A percentile compares a stretch with the other conserved stretches of the same genome.
These are phyloP conservation scores for Heterobasidion occidentale DNA, from an alignment of 1,284 basidiomycete species.

Conservation along the genomic window DNA sequence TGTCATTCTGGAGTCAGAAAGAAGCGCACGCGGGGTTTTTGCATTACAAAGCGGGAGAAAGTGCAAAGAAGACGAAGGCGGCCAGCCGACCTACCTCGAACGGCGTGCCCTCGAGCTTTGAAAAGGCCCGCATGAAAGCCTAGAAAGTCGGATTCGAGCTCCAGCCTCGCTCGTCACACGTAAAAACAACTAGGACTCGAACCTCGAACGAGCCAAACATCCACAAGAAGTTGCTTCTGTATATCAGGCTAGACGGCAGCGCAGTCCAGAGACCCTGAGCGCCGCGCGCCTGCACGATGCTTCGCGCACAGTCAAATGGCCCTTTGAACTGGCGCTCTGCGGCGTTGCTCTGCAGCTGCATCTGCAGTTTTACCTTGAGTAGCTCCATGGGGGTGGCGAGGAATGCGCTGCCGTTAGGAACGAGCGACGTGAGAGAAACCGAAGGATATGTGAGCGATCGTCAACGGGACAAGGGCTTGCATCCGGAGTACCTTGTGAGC, in stretches of 20 bases:
- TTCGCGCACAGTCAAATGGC: constrained; percentile 51
- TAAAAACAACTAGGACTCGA: constrained; percentile 1
- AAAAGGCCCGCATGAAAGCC: constrained; percentile 53
- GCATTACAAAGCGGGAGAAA: too few relatives aligned
- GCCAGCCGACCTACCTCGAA: constrained; percentile 34
- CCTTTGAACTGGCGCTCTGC: constrained; percentile 56
- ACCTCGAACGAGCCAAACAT: constrained; percentile 64
- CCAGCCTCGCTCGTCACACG: neutral
- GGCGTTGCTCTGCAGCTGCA: constrained; percentile 54
- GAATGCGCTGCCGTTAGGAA: constrained; percentile 34
- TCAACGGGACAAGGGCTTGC: neutral
- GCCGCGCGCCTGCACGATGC: constrained; percentile 50
- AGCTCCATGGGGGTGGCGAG: constrained; percentile 70
- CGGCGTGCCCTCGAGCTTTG: constrained; percentile 39
- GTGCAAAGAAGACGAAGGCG: too few relatives aligned
- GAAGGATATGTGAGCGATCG: neutral
- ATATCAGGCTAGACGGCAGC: constrained; percentile 54
- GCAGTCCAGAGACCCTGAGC: constrained; percentile 56
- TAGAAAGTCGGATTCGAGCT: constrained; percentile 13
- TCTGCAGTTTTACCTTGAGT: constrained; percentile 74
- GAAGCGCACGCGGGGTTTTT: too few relatives aligned
- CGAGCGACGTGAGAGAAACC: neutral
- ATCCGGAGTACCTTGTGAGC: constrained; percentile 48
- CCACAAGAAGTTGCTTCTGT: constrained; percentile 60
- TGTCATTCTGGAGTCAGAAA: neutral